A percentile compares a stretch with the other conserved stretches of the same genome.
Conservation (phyloP, 768 basidiomycete species). For the Kwoniella newhampshirensis region DNA sequence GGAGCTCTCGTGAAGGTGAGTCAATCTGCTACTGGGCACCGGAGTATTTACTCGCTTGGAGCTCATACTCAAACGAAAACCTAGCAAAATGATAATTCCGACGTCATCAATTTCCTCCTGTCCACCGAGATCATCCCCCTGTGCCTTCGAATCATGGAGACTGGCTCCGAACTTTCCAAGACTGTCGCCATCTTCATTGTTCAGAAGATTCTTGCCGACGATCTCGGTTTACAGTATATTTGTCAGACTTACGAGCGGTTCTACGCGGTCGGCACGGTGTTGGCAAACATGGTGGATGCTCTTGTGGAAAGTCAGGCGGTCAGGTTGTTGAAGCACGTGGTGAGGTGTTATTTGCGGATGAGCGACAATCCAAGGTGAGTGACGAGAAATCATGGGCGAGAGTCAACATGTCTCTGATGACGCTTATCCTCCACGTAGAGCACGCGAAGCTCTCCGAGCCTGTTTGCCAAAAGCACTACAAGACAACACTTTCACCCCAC, state of each 20-base stretch:
- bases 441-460: constrained; percentile 89
- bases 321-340: constrained; percentile 92
- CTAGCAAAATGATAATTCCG: constrained; percentile 98
- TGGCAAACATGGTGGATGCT: constrained; percentile 98
- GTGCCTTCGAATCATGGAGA: constrained; percentile 99
- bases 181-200: constrained; percentile 99
- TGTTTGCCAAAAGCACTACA: constrained; percentile 93
- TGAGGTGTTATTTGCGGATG: constrained; percentile 90
- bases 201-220: constrained; percentile 90
- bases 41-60: background rate
- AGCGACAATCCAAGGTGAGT: constrained; percentile 90
- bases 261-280: constrained; percentile 96
- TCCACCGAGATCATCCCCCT: constrained; percentile 99
- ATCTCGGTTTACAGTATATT: constrained; percentile 96
- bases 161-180: constrained; percentile 95
- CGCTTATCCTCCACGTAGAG: constrained; percentile 58
- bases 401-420: constrained; percentile 1
- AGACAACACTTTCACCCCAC: constrained; percentile 84
- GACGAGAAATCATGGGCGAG: background rate
- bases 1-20: constrained; percentile 94
- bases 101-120: constrained; percentile 97
- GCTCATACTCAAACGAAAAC: background rate
- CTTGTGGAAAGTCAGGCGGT: constrained; percentile 98
- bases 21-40: constrained; percentile 6
- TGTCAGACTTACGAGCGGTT: constrained; percentile 99